A percentile compares a stretch with the other conserved stretches of the same genome.
Conservation (phyloP, 2,329 filamentous ascomycete genomes). For the Acephala macrosclerotiorum region DNA sequence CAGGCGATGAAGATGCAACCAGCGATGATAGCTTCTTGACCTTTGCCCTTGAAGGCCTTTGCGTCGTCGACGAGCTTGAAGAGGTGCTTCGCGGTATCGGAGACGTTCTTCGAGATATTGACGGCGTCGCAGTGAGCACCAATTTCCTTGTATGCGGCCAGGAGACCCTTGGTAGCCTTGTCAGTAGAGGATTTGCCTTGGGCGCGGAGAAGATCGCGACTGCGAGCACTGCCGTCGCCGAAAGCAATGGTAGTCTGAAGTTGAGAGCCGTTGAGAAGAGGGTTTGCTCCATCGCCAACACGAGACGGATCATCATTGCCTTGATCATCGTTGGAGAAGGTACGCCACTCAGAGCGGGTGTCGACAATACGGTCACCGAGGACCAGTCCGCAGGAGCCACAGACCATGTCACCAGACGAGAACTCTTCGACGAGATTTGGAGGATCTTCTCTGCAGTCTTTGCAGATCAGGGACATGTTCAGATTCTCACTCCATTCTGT, state of each 20-base stretch:
- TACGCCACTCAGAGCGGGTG: constrained; percentile 97
- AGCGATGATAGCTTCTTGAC: constrained; percentile 90
- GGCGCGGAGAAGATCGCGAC: constrained; percentile 79
- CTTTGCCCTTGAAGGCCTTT: constrained; percentile 94
- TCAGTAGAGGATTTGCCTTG: constrained; percentile 84
- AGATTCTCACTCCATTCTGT: constrained; percentile 70
- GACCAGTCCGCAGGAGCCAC: constrained; percentile 89
- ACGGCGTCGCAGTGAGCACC: constrained; percentile 86
- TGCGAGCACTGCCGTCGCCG: constrained; percentile 74
- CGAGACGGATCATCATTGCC: constrained; percentile 96
- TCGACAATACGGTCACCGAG: constrained; percentile 92
- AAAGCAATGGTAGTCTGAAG: constrained; percentile 89
- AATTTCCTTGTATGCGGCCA: constrained; percentile 88
- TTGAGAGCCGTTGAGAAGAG: constrained; percentile 88
- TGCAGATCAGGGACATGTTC: constrained; percentile 84
- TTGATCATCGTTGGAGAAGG: constrained; percentile 97
- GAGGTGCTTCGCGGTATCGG: constrained; percentile 91
- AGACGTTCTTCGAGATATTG: constrained; percentile 79
- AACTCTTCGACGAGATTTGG: constrained; percentile 94
- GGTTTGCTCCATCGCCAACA: constrained; percentile 94
- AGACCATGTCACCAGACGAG: constrained; percentile 91
- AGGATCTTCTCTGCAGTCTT: constrained; percentile 90
- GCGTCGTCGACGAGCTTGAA: constrained; percentile 95
- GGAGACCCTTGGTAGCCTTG: constrained; percentile 81
- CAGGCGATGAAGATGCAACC: constrained; percentile 98